Conservation (phyloP, 2,329 filamentous ascomycete genomes). For the Zasmidium cellare region DNA sequence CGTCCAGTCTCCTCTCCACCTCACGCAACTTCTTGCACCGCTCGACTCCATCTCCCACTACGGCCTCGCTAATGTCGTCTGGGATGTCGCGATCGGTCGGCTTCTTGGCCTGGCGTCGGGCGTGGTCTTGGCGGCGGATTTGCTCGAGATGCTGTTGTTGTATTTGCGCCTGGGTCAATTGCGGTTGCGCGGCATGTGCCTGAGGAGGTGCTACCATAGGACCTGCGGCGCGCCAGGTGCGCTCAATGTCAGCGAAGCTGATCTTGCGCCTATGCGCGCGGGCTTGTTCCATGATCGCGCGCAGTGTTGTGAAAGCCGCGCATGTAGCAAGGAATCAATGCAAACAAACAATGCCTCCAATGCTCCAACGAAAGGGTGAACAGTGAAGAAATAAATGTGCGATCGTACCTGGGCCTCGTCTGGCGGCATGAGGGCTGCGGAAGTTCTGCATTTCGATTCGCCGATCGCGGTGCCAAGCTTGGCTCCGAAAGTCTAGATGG, state of each 20-base stretch:
- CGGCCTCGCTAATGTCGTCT: constrained; percentile 75
- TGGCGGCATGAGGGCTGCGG: constrained; percentile 1
- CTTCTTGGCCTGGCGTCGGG: constrained; percentile 79
- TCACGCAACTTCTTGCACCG: constrained; percentile 84
- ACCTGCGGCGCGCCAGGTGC: constrained; percentile 47
- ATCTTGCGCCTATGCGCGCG: constrained; percentile 42
- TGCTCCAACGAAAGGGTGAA: not conserved
- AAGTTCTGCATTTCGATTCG: constrained; percentile 6
- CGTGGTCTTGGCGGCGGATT: constrained; percentile 50
- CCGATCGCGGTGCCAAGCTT: constrained; percentile 3
- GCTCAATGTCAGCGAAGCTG: constrained; percentile 49
- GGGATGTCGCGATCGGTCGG: constrained; percentile 95
- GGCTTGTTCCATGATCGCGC: constrained; percentile 22
- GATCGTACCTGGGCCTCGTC: constrained; percentile 6
- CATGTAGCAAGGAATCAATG: not conserved
- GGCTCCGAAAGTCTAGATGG: not conserved
- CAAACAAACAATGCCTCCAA: not conserved
- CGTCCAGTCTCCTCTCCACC: constrained; percentile 83
- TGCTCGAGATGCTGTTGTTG: constrained; percentile 48
- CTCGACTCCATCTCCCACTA: constrained; percentile 77
- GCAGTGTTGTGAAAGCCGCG: not conserved
- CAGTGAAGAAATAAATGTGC: not conserved
- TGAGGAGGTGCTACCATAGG: constrained; percentile 40
- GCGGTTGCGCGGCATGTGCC: constrained; percentile 32
- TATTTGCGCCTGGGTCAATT: constrained; percentile 53